Evolutionary conservation across 2,329 filamentous ascomycete species (phyloP).

Genomic region (Fusarium sp.): DNA sequence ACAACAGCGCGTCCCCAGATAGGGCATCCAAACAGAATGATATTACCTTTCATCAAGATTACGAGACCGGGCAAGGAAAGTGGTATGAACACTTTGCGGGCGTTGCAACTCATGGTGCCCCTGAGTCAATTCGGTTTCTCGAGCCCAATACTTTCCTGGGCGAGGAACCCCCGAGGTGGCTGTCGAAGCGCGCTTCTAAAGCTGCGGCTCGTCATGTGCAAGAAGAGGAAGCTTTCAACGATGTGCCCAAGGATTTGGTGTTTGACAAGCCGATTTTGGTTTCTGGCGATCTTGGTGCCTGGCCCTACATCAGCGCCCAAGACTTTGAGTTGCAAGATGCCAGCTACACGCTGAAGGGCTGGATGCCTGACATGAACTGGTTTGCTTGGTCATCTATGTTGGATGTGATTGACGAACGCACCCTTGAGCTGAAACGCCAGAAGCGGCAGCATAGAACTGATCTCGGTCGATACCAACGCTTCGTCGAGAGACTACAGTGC

Average conservation of each 20-base stretch:
- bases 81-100: conserved; percentile 35
- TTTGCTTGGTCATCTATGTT: conserved; percentile 49
- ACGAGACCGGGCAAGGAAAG: conserved; percentile 20
- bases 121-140: conserved; percentile 52
- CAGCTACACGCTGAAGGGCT: conserved; percentile 58
- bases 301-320: conserved; percentile 46
- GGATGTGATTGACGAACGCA: conserved; percentile 45
- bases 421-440: conserved; percentile 20
- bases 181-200: conserved; percentile 13
- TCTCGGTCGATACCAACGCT: conserved; percentile 31
- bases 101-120: conserved; percentile 13
- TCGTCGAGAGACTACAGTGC: conserved; percentile 49
- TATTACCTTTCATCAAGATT: conserved; percentile 25
- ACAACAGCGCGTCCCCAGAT: neutral
- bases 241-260: conserved; percentile 5
- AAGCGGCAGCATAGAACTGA: conserved; percentile 15
- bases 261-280: conserved; percentile 42
- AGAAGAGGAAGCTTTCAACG: neutral
- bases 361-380: conserved; percentile 55
- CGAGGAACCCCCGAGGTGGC: conserved; percentile 38
- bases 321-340: conserved; percentile 52
- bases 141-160: conserved; percentile 55
- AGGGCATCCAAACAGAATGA: conserved; percentile 15
- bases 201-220: conserved; percentile 16
- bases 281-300: conserved; percentile 42